These are phyloP conservation scores for Cucumis melo DNA, from an alignment of 306 rosid species.

Conservation along the genomic window DNA sequence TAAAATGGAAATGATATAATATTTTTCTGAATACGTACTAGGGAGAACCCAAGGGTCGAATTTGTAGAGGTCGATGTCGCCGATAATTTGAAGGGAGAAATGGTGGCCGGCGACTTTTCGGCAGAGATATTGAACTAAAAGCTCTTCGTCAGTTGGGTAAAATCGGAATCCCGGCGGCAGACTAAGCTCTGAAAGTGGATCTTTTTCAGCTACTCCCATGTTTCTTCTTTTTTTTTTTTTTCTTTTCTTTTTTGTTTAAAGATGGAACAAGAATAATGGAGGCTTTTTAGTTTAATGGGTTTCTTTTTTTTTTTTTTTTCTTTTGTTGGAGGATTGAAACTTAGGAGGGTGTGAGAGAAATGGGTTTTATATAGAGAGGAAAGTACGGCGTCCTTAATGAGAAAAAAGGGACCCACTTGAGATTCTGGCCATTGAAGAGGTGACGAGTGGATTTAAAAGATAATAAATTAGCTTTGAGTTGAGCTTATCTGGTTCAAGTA, in stretches of 20 bases:
- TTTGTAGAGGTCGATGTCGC: constrained; percentile 71
- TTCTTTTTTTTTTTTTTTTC: not conserved
- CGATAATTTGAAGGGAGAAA: constrained; percentile 57
- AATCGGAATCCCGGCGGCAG: constrained; percentile 95
- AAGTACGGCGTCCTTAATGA: constrained; percentile 27
- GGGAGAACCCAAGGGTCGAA: constrained; percentile 91
- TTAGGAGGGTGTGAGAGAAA: not conserved
- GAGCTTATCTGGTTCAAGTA: constrained; percentile 58
- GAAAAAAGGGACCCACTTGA: constrained; percentile 18
- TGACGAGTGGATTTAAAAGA: constrained; percentile 27
- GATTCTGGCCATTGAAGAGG: not conserved
- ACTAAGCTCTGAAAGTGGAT: constrained; percentile 55
- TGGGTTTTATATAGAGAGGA: constrained; percentile 4
- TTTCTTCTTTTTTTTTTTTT: no score
- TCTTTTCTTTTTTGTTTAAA: no score
- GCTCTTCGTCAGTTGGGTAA: constrained; percentile 86
- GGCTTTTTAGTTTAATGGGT: not conserved
- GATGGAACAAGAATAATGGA: not conserved
- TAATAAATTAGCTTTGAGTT: constrained; percentile 1
- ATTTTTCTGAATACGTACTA: constrained; percentile 21
- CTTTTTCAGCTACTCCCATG: constrained; percentile 56
- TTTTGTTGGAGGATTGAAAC: not conserved
- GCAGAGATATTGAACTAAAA: constrained; percentile 75
- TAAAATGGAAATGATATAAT: not conserved
- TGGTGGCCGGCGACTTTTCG: constrained; percentile 89